These are phyloP conservation scores for Letharia columbiana DNA, from an alignment of 495 filamentous ascomycete species.

Conservation along the genomic window DNA sequence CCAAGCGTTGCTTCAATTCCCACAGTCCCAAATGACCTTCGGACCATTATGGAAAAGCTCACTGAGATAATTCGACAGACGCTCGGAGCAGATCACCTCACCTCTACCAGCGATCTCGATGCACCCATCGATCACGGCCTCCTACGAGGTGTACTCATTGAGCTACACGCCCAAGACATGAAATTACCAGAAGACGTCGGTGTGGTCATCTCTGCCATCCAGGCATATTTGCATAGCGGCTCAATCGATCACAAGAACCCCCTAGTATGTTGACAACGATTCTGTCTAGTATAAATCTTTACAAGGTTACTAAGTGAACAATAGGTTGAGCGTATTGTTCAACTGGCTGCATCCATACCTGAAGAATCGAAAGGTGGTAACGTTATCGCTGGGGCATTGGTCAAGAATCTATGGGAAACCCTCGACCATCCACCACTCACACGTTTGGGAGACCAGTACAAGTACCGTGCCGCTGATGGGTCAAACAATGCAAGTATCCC, in stretches of 20 bases:
- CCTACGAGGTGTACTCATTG: not conserved
- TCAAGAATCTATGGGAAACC: constrained; percentile 44
- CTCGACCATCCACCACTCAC: constrained; percentile 53
- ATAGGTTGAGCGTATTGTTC: constrained; percentile 4
- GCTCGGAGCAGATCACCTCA: not conserved
- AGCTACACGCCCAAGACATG: not conserved
- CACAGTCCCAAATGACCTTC: not conserved
- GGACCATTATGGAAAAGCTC: not conserved
- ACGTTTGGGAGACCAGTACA: constrained; percentile 26
- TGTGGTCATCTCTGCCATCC: not conserved
- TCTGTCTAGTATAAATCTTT: no score
- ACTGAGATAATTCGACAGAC: not conserved
- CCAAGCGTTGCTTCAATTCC: not conserved
- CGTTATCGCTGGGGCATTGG: not conserved
- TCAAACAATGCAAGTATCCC: constrained; percentile 32
- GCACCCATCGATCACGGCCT: not conserved
- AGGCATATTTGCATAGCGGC: not conserved
- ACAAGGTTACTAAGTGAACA: not conserved
- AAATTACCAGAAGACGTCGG: not conserved
- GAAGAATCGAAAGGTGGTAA: constrained; percentile 2
- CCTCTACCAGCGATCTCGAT: not conserved
- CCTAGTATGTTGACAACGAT: not conserved
- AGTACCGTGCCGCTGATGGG: constrained; percentile 36
- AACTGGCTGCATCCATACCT: not conserved
- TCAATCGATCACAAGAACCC: not conserved